Conservation (phyloP, 176 grass and related monocot genomes). For the Areca catechu region DNA sequence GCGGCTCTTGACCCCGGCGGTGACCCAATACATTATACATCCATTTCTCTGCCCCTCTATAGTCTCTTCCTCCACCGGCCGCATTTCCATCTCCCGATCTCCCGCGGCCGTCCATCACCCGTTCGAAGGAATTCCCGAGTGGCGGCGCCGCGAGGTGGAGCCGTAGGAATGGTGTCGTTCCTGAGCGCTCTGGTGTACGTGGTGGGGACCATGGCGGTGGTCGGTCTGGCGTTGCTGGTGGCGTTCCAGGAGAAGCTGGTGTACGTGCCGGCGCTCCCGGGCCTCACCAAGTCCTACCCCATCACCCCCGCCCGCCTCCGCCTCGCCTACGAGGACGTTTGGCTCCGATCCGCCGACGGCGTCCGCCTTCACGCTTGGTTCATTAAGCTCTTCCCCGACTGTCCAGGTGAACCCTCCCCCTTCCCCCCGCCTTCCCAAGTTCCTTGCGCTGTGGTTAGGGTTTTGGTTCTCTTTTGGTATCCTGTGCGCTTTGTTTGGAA, state of each 20-base stretch:
- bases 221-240: slow-evolving; percentile 65
- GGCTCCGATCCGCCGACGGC: slow-evolving; percentile 66
- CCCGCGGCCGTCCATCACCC: slow-evolving; percentile 4
- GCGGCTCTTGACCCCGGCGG: too few species aligned
- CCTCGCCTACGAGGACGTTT: slow-evolving; percentile 79
- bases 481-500: too few species aligned
- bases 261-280: slow-evolving; percentile 92
- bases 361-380: slow-evolving; percentile 97
- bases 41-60: too few species aligned
- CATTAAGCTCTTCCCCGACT: slow-evolving; percentile 57
- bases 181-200: slow-evolving; percentile 72
- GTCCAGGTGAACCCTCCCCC: slow-evolving; percentile 33
- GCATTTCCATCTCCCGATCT: not conserved
- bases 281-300: slow-evolving; percentile 66
- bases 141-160: slow-evolving; percentile 8
- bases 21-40: too few species aligned
- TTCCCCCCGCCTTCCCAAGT: too few species aligned
- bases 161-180: slow-evolving; percentile 34
- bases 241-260: slow-evolving; percentile 94
- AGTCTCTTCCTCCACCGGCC: too few species aligned
- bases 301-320: slow-evolving; percentile 56
- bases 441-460: too few species aligned
- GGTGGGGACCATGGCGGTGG: slow-evolving; percentile 60
- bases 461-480: too few species aligned
- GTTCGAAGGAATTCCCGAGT: slow-evolving; percentile 26